Conservation (phyloP, 176 grass and related monocot genomes). For the Cymbopogon citratus region DNA sequence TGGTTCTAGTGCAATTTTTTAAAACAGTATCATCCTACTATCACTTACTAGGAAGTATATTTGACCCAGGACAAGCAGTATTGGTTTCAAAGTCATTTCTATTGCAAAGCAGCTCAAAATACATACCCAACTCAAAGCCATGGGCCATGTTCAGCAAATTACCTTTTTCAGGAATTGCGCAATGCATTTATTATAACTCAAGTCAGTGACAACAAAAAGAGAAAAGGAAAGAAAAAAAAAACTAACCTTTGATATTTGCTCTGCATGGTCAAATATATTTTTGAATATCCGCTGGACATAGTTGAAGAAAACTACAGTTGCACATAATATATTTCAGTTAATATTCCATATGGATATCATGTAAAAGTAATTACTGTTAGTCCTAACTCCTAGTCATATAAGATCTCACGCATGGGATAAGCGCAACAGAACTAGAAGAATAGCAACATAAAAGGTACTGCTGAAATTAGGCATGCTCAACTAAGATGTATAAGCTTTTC, state of each 20-base stretch:
- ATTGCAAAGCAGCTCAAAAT: background rate
- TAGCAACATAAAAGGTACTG: background rate
- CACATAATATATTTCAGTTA: constrained; percentile 24
- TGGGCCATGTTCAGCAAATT: background rate
- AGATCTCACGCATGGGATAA: background rate
- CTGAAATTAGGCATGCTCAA: background rate
- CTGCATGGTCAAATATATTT: constrained; percentile 92
- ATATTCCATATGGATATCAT: constrained; percentile 3
- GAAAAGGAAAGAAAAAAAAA: constrained; percentile 22
- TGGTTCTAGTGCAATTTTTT: background rate
- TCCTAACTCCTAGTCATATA: background rate
- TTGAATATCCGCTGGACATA: constrained; percentile 91
- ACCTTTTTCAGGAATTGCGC: background rate
- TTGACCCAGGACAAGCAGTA: background rate
- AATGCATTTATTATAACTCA: background rate
- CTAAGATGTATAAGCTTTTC: background rate
- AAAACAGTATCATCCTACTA: background rate
- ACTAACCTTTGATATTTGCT: constrained; percentile 94
- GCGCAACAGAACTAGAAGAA: background rate
- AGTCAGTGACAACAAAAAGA: background rate
- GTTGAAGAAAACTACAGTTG: constrained; percentile 82
- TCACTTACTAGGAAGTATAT: constrained; percentile 8
- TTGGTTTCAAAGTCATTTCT: background rate
- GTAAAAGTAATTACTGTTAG: constrained; percentile 12
- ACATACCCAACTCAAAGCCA: background rate